Evolutionary conservation across 2,329 filamentous ascomycete species (phyloP).

Genomic region (Trichoderma harzianum): DNA sequence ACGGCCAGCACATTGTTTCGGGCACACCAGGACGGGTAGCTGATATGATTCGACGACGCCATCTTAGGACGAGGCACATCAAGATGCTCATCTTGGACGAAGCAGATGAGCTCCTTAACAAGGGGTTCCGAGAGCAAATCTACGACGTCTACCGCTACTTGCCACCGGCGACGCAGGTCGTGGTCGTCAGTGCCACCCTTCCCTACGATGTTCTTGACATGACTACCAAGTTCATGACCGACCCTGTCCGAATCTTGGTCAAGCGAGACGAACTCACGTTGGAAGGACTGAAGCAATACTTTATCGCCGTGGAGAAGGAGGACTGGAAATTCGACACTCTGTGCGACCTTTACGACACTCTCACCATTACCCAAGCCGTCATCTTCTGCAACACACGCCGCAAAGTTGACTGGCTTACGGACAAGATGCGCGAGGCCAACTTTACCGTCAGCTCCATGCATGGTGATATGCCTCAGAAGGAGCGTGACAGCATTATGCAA

Average conservation of each 20-base stretch:
- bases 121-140: conserved; percentile 96
- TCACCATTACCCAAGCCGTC: conserved; percentile 97
- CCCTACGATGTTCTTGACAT: conserved; percentile 98
- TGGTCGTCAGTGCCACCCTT: conserved; percentile 92
- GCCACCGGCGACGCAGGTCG: conserved; percentile 95
- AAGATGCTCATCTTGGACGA: conserved; percentile 63
- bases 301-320: conserved; percentile 98
- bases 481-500: conserved; percentile 98
- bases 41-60: conserved; percentile 59
- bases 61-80: conserved; percentile 58
- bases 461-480: conserved; percentile 97
- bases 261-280: conserved; percentile 98
- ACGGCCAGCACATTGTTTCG: conserved; percentile 95
- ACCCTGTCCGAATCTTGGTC: conserved; percentile 91
- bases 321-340: conserved; percentile 99
- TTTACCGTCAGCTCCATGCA: conserved; percentile 99
- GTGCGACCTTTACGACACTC: conserved; percentile 96
- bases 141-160: conserved; percentile 98
- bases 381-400: conserved; percentile 99
- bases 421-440: conserved; percentile 98
- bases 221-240: conserved; percentile 99
- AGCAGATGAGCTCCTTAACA: conserved; percentile 70
- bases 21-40: conserved; percentile 92
- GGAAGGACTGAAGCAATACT: conserved; percentile 97
- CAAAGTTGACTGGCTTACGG: conserved; percentile 99